Percentiles rank a stretch among this genome's conserved stretches.
phyloP scores from a whole-genome alignment of 257 asterid species.

The Nemophila menziesii region DNA sequence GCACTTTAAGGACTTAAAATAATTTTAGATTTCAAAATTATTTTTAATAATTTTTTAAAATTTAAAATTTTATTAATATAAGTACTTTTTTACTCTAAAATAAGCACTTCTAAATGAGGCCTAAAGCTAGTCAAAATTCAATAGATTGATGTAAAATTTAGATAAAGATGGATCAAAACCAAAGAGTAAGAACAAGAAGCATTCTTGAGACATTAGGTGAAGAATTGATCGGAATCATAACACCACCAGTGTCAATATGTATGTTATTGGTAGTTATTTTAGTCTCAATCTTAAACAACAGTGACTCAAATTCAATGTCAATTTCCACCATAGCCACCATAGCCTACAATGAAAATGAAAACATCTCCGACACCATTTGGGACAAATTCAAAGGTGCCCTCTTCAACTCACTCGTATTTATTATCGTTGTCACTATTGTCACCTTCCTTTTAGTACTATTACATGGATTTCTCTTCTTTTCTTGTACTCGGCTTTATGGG shows the following conservation, averaged over 20 bases:
- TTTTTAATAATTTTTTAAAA: too few species aligned
- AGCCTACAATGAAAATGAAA: constrained; percentile 67
- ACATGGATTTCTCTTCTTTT: constrained; percentile 89
- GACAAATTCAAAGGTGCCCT: constrained; percentile 93
- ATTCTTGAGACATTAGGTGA: constrained; percentile 78
- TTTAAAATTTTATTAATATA: too few species aligned
- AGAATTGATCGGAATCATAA: constrained; percentile 73
- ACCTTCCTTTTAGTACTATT: constrained; percentile 76
- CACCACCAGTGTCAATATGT: constrained; percentile 95
- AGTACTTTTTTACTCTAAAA: too few species aligned
- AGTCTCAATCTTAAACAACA: constrained; percentile 55
- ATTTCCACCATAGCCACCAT: constrained; percentile 58
- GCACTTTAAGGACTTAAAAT: too few species aligned
- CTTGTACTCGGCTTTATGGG: constrained; percentile 87
- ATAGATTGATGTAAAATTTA: too few species aligned
- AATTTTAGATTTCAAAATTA: too few species aligned
- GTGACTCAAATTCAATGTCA: constrained; percentile 30
- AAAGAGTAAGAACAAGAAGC: constrained; percentile 31
- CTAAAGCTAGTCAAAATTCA: too few species aligned
- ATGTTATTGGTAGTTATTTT: constrained; percentile 75
- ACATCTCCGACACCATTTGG: constrained; percentile 72
- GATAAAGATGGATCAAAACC: constrained; percentile 66
- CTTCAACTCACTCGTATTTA: constrained; percentile 74
- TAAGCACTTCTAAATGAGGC: too few species aligned
- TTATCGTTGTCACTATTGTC: constrained; percentile 59